These are phyloP conservation scores for Stellera chamaejasme DNA, from an alignment of 345 rosid genomes.

Conservation along the genomic window DNA sequence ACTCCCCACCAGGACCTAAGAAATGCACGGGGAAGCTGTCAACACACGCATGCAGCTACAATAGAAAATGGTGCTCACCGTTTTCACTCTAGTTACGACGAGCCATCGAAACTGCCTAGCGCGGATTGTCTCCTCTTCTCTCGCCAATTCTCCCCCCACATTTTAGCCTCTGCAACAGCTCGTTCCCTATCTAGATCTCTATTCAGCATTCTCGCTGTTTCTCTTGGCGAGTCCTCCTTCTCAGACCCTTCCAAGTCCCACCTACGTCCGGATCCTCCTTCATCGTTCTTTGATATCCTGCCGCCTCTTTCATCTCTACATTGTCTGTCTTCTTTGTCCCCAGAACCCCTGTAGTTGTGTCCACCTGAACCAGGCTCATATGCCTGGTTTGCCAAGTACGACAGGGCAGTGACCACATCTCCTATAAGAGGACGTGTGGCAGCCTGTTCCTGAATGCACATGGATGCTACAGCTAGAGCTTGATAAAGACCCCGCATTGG, in stretches of 20 bases:
- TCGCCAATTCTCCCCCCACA: conserved; percentile 93
- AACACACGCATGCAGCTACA: neutral
- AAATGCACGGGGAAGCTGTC: conserved; percentile 6
- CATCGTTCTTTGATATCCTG: conserved; percentile 55
- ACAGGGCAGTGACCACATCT: conserved; percentile 90
- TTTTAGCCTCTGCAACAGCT: conserved; percentile 94
- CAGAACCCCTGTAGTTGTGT: conserved; percentile 25
- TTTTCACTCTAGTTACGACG: conserved; percentile 17
- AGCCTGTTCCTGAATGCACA: conserved; percentile 99
- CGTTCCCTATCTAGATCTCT: conserved; percentile 78
- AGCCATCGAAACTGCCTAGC: conserved; percentile 50
- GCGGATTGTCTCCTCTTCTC: conserved; percentile 77
- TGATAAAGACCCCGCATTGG: conserved; percentile 90
- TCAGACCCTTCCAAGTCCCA: conserved; percentile 80
- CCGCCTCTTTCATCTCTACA: conserved; percentile 50
- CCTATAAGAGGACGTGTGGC: conserved; percentile 92
- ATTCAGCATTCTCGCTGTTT: conserved; percentile 54
- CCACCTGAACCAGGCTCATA: conserved; percentile 47
- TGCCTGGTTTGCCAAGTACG: conserved; percentile 80
- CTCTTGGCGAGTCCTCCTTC: conserved; percentile 87
- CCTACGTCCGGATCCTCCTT: conserved; percentile 61
- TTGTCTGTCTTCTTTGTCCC: conserved; percentile 47
- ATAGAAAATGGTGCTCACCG: conserved; percentile 2
- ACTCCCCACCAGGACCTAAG: neutral
- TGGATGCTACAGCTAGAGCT: conserved; percentile 93